Percentiles rank a stretch among this genome's conserved stretches.
phyloP scores from a whole-genome alignment of 495 filamentous ascomycete species.

The Collariella sp. region DNA sequence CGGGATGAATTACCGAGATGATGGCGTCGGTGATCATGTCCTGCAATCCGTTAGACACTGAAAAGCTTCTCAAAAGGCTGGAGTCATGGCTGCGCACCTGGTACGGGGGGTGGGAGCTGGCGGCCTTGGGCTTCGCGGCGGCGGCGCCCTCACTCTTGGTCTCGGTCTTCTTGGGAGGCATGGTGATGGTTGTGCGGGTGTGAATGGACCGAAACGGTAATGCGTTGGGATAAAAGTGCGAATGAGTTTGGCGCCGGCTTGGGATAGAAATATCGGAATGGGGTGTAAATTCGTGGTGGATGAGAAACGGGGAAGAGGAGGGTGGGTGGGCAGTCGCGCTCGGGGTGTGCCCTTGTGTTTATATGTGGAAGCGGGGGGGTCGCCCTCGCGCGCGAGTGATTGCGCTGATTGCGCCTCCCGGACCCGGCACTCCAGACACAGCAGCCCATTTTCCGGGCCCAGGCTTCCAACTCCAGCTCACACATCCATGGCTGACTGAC shows the following conservation, averaged over 20 bases:
- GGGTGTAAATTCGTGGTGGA: slow-evolving; percentile 12
- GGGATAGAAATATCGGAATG: slow-evolving; percentile 7
- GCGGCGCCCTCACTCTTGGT: slow-evolving; percentile 29
- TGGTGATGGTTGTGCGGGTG: slow-evolving; percentile 33
- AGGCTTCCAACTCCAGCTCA: neutral
- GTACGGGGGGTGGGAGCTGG: slow-evolving; percentile 45
- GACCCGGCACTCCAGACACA: slow-evolving; percentile 8
- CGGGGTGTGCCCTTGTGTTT: slow-evolving; percentile 39
- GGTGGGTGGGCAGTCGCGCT: slow-evolving; percentile 37
- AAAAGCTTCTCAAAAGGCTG: slow-evolving; percentile 3
- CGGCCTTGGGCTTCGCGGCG: slow-evolving; percentile 48
- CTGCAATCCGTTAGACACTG: slow-evolving; percentile 38
- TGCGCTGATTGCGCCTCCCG: slow-evolving; percentile 23
- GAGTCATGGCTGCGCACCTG: slow-evolving; percentile 41
- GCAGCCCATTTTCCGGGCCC: slow-evolving; percentile 19
- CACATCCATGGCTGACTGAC: neutral
- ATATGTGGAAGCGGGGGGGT: slow-evolving; percentile 40
- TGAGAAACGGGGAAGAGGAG: slow-evolving; percentile 30
- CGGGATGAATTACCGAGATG: slow-evolving; percentile 47
- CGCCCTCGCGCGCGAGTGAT: slow-evolving; percentile 28
- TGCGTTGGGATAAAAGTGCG: neutral
- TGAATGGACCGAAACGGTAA: slow-evolving; percentile 14
- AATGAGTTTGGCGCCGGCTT: neutral
- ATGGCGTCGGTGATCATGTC: slow-evolving; percentile 65
- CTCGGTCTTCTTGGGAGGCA: slow-evolving; percentile 59